phyloP scores from a whole-genome alignment of 768 basidiomycete species.

The Boletus fagicola region DNA sequence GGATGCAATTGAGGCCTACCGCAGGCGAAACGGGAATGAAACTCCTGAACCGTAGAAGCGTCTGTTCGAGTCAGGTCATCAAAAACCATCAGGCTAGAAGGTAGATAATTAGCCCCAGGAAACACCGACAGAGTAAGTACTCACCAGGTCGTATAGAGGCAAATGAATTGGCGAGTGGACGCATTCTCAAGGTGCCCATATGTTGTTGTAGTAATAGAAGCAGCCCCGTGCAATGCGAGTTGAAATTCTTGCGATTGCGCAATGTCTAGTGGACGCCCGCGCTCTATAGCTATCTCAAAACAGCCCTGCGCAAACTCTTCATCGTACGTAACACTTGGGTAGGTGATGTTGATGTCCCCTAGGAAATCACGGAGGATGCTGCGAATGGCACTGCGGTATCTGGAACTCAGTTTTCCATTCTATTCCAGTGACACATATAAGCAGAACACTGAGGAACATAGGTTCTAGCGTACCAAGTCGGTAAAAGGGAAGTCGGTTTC shows the following conservation, averaged over 20 bases:
- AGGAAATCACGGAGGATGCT: constrained; percentile 1
- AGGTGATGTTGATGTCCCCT: not conserved
- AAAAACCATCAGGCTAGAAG: constrained; percentile 2
- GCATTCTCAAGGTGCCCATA: constrained; percentile 1
- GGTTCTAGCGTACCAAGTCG: not conserved
- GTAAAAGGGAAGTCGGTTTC: not conserved
- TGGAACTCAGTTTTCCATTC: not conserved
- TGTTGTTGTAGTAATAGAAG: constrained; percentile 1
- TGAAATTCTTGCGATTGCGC: constrained; percentile 3
- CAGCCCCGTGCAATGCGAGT: constrained; percentile 2
- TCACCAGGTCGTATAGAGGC: constrained; percentile 4
- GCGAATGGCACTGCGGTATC: constrained; percentile 1
- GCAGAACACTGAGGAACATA: not conserved
- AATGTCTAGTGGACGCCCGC: constrained; percentile 1
- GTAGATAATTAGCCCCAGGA: not conserved
- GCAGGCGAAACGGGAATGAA: constrained; percentile 1
- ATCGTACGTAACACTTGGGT: constrained; percentile 2
- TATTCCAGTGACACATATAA: not conserved
- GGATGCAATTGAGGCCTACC: not conserved
- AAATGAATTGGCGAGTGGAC: constrained; percentile 4
- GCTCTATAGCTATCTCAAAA: not conserved
- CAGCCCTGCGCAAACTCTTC: constrained; percentile 4
- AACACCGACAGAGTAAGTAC: not conserved
- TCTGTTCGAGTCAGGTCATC: constrained; percentile 7
- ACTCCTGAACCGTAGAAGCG: constrained; percentile 1